Base-by-base conservation (phyloP, 208 protist species). In the Herpetomonas samuelpessoai region DNA sequence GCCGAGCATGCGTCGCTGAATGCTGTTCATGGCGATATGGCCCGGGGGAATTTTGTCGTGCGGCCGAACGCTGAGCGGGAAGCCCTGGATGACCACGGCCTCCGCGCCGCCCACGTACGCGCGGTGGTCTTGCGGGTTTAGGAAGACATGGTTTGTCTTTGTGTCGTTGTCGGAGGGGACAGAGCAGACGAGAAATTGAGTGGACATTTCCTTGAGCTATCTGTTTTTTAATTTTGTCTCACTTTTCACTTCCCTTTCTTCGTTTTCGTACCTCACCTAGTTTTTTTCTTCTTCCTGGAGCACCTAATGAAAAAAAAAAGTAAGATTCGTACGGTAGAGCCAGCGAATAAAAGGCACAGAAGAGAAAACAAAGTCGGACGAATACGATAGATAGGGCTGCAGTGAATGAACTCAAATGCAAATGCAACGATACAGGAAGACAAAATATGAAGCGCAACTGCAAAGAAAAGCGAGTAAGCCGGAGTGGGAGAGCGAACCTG, bases 21-120 rank as follows among this genome's bases (percentile, higher is more conserved):
- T 89, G 56, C 73, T 80, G 62, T 91, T 95, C 65, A 91, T 81
- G 39, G 69, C 83, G 27, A 92, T 62, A 14, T 58, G 56, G 10
- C 84, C 88, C 3, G 28, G 55, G 50, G 56, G 53, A 16, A 95
- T 73, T 22, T 50, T 57, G 4, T 61, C 39, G 68, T 77, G 56
- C 1, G 58, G 39, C 10, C 55, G 38, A 14, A 81, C 65, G 4
- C 61, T 81, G 39, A 92, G 91, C 12, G 77, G 84, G 47, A 74
- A 88, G n/a, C 67, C 76, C n/a, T 77, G 62, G 27, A 91, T 71
- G 24, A 83, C 59, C 30, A 88, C 80, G 46, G 45, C 1, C 39
- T 48, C 26, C 22, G 16, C 0, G 65, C 44, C 27, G 63, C 38
- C 21, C 45, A 55, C 0, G 24, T 31, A 3, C 22, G 7, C 35